Conservation (phyloP, 2,329 filamentous ascomycete genomes). For the Rhexocercosporidium sp. region DNA sequence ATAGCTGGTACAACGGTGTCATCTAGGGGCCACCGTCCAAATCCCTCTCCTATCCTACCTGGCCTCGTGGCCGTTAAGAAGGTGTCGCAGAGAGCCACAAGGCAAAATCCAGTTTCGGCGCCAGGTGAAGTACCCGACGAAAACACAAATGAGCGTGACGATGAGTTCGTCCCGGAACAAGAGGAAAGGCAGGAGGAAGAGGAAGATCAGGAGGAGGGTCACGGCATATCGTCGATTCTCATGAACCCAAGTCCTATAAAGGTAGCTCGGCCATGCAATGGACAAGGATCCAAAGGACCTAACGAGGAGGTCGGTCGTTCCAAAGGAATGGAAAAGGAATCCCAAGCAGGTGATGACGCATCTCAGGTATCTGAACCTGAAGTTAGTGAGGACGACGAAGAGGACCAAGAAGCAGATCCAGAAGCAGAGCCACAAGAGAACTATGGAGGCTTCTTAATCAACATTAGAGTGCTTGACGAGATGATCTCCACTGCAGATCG, state of each 20-base stretch:
- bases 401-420: not conserved
- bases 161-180: not conserved
- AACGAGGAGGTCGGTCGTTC: not conserved
- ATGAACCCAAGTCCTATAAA: slow-evolving; percentile 26
- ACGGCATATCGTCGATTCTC: slow-evolving; percentile 14
- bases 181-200: not conserved
- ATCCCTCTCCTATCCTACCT: not conserved
- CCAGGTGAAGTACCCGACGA: not conserved
- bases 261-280: not conserved
- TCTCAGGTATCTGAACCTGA: not conserved
- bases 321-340: not conserved
- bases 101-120: not conserved
- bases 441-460: not conserved
- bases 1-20: not conserved
- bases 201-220: not conserved
- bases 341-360: not conserved
- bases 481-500: slow-evolving; percentile 18
- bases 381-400: not conserved
- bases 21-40: slow-evolving; percentile 12
- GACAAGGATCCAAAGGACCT: not conserved
- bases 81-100: not conserved
- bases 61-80: not conserved
- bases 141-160: not conserved
- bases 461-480: not conserved
- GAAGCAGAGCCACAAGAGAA: not conserved